Base-by-base conservation (phyloP, 768 basidiomycete species). In the Boletus insuetus region DNA sequence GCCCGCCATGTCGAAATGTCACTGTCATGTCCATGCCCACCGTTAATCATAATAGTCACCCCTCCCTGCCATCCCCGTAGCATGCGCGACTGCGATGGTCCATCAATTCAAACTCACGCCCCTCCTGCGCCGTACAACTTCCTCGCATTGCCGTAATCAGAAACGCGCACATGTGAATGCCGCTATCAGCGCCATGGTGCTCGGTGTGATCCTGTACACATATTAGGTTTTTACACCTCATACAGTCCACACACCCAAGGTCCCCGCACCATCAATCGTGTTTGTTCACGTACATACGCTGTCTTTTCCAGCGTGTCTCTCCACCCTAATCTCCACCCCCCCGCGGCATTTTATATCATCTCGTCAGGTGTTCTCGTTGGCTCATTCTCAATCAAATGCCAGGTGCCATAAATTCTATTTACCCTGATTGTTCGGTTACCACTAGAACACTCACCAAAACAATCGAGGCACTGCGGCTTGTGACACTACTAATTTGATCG, bases 161-260 rank as follows among this genome's bases (percentile, higher is more conserved):
- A 55, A 71, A 73, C 56, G 54, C 60, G 26, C 61, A 57, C 71
- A 67, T 73, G 69, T 71, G 67, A 66, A 73, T 65, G 69, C 69
- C 69, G 71, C 60, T 48, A 59, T 63, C 60, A 55, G 51, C 63
- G 61, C 56, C 60, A 54, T 62, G 53, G 59, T 55, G 48, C 58
- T 50, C 58, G 58, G 60, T 64, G 69, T 68, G 64, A 72, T 61
- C 55, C 56, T 58, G 53, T 53, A 62, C 37, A 51, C 68, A 71
- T 71, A 64, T 67, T 62, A 67, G 59, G 45, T 67, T 70, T 29
- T 68, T 67, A 65, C 63, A 71, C 62, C 71, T 71, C 69, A 69
- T 68, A 66, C 58, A 41, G 57, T 50, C 59, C 64, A 55, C 64
- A 58, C 64, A 52, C 56, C 51, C 62, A 56, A 72, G 71, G 71